Evolutionary conservation across 768 basidiomycete species (phyloP).

Genomic region (Collybia sordida): DNA sequence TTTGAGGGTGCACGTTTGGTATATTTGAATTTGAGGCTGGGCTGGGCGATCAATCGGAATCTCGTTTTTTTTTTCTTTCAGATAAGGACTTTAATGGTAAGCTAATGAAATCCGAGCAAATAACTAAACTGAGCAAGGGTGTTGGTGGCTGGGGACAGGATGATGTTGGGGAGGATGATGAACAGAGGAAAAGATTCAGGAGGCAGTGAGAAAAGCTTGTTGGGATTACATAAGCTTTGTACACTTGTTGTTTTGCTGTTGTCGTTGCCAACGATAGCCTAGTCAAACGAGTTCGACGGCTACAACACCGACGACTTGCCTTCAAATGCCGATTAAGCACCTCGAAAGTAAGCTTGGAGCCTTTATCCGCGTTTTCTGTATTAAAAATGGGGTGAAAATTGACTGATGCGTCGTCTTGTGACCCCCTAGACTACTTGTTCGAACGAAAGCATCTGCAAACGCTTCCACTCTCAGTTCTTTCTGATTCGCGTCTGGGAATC

Average conservation of each 20-base stretch:
- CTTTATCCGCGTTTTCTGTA: not conserved
- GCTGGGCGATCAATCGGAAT: too few species aligned
- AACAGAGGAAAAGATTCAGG: not conserved
- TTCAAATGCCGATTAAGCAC: slow-evolving; percentile 77
- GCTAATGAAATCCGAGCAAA: not conserved
- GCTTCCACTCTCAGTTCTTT: slow-evolving; percentile 74
- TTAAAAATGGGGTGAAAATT: not conserved
- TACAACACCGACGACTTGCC: slow-evolving; percentile 19
- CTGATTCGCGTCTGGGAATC: slow-evolving; percentile 94
- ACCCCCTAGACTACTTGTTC: slow-evolving; percentile 65
- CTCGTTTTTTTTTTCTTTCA: too few species aligned
- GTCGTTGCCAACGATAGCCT: slow-evolving; percentile 34
- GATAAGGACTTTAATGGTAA: not conserved
- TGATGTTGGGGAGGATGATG: too few species aligned
- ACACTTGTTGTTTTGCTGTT: slow-evolving; percentile 16
- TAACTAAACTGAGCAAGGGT: not conserved
- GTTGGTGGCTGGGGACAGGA: not conserved
- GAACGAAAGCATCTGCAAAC: slow-evolving; percentile 90
- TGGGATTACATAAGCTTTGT: slow-evolving; percentile 19
- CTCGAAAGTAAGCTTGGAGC: slow-evolving; percentile 64
- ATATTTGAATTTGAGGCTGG: too few species aligned
- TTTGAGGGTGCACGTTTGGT: too few species aligned
- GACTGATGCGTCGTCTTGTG: slow-evolving; percentile 15
- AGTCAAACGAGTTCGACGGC: slow-evolving; percentile 27
- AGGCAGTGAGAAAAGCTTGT: not conserved